phyloP scores from a whole-genome alignment of 1,284 basidiomycete genomes.

The Microbotryum lychnidis-dioicae region DNA sequence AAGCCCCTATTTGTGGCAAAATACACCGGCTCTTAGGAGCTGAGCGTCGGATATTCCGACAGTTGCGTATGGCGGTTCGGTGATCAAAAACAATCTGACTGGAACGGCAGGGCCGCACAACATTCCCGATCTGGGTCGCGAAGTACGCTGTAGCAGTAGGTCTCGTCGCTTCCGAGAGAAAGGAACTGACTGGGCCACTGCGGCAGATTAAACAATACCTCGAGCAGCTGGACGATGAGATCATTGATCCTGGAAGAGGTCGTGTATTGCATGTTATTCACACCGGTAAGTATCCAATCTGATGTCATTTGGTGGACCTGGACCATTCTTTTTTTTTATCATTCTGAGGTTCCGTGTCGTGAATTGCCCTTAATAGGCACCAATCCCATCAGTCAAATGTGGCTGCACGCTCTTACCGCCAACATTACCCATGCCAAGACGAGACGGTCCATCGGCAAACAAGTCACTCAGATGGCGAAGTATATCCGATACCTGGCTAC shows the following conservation, averaged over 20 bases:
- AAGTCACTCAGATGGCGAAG: too few species aligned
- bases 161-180: too few species aligned
- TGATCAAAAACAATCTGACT: slow-evolving; percentile 18
- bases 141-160: not conserved
- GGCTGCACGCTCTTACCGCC: slow-evolving; percentile 10
- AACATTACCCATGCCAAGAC: not conserved
- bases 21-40: not conserved
- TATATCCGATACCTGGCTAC: too few species aligned
- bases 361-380: slow-evolving; percentile 7
- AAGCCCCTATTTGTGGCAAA: not conserved
- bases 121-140: not conserved
- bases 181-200: too few species aligned
- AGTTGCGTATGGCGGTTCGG: slow-evolving; percentile 28
- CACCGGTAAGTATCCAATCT: slow-evolving; percentile 1
- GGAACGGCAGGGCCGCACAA: slow-evolving; percentile 9
- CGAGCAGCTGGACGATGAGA: slow-evolving; percentile 10
- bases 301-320: too few species aligned
- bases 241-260: slow-evolving; percentile 2
- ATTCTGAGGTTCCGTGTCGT: not conserved
- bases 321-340: not conserved
- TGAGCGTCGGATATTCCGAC: not conserved
- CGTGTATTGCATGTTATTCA: slow-evolving; percentile 27
- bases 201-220: slow-evolving; percentile 13
- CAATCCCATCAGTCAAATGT: slow-evolving; percentile 23
- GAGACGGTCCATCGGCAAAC: too few species aligned